A percentile compares a stretch with the other conserved stretches of the same genome.
Conservation (phyloP, 1,139 yeast genomes). For the Suhomyces wounanorum region DNA sequence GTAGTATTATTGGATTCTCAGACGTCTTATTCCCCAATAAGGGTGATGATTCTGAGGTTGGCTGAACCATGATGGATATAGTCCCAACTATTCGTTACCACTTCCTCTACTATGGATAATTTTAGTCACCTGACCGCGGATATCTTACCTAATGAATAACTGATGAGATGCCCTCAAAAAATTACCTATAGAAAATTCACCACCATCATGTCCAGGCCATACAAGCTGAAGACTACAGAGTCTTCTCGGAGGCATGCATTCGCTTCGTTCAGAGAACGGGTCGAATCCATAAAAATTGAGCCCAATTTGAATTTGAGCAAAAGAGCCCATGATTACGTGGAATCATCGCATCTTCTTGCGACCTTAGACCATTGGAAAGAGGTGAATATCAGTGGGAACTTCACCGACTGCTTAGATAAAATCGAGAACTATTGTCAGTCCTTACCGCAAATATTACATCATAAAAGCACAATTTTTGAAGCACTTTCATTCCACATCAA, state of each 20-base stretch:
- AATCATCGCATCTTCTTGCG: constrained; percentile 75
- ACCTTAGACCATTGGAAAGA: constrained; percentile 88
- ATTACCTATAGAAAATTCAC: not conserved
- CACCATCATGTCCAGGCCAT: constrained; percentile 10
- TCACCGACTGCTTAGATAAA: constrained; percentile 61
- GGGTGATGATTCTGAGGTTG: constrained; percentile 25
- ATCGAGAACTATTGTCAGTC: constrained; percentile 63
- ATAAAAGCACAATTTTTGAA: constrained; percentile 62
- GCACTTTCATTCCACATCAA: constrained; percentile 52
- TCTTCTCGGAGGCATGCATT: constrained; percentile 64
- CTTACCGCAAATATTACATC: constrained; percentile 77
- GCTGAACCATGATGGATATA: constrained; percentile 1
- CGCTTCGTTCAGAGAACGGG: constrained; percentile 77
- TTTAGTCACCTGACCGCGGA: not conserved
- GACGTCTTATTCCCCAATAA: constrained; percentile 32
- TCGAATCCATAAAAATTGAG: constrained; percentile 83
- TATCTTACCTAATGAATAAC: not conserved
- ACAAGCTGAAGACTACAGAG: constrained; percentile 46
- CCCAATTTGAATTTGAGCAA: constrained; percentile 67
- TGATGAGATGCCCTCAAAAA: constrained; percentile 16
- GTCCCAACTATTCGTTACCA: too few relatives aligned
- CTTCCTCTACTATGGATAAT: not conserved
- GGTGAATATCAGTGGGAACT: constrained; percentile 74
- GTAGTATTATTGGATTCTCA: constrained; percentile 32
- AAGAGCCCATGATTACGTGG: constrained; percentile 70